Evolutionary conservation across 257 asterid species (phyloP), one percentile per base, ranked within the genome.

Genomic region (Handroanthus guayacan): DNA sequence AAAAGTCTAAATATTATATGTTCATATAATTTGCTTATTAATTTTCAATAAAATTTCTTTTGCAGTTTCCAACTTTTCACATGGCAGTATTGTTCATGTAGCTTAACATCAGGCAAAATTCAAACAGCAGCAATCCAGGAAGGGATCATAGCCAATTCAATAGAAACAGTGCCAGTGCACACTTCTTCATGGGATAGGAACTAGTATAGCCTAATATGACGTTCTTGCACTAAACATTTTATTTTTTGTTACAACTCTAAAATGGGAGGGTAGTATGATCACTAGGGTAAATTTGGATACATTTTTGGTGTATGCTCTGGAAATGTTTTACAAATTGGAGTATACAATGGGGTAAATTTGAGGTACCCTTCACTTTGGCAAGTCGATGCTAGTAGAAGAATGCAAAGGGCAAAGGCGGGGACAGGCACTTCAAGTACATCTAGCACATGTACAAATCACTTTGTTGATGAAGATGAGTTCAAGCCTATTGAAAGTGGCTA

Each of bases 1-100:
- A 50, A 36, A 68, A 36, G 47, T 50, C 62, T 50, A 68, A 10
- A n/a, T 68, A 13, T 52, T 34, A 69, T 36, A 34, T 69, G 34
- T 8, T 3, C 48, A 31, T 51, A 31, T 0, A 48, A 8, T 2
- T 7, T 6, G 4, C 2, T 3, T n/a, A 17, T 37, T 69, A 7
- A 54, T 54, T 17, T 69, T 51, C 16, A 25, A 34, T 52, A 50
- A 34, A 69, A 67, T 11, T 25, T 14, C 14, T 47, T 65, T 44
- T 44, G 36, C 72, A 17, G 57, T 66, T 44, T 10, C 10, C 18
- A 11, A 44, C 72, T 36, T 44, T 47, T 31, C 61, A 12, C 73
- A 8, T 25, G 47, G 47, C 47, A 45, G 17, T 10, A 44, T 48
- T 54, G 16, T 16, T 17, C 61, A 54, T 54, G 34, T 16, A 48